Conservation (phyloP, 73 alveolate genomes). For the Symbiodinium natans region DNA sequence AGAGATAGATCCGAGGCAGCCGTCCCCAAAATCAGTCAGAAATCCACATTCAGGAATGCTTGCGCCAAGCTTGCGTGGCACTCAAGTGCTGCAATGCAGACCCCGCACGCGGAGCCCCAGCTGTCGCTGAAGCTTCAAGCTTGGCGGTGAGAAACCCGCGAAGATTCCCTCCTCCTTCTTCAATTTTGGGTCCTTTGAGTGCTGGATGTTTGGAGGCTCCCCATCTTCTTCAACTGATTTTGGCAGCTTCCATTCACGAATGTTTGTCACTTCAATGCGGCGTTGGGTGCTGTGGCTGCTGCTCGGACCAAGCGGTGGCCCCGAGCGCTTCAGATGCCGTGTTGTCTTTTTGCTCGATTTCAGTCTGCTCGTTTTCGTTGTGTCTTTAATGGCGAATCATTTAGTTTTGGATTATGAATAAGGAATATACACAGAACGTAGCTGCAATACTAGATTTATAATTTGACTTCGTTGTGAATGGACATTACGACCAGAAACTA, state of each 20-base stretch:
- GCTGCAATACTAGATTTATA: too few species aligned
- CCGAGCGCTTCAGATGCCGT: not conserved
- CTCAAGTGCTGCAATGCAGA: not conserved
- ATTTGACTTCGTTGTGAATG: too few species aligned
- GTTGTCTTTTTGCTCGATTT: too few species aligned
- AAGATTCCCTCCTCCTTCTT: too few species aligned
- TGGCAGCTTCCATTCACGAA: not conserved
- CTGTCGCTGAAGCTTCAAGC: not conserved
- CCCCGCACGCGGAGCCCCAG: not conserved
- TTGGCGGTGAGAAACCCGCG: not conserved
- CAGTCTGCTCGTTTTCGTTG: too few species aligned
- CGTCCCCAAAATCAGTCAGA: too few species aligned
- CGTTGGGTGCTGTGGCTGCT: slow-evolving; percentile 3
- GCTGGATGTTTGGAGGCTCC: not conserved
- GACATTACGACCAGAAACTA: too few species aligned
- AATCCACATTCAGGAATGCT: not conserved
- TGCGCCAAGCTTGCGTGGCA: not conserved
- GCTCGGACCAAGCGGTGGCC: not conserved
- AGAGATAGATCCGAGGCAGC: too few species aligned
- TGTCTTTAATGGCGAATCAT: too few species aligned
- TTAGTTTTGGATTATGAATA: too few species aligned
- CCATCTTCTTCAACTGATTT: not conserved
- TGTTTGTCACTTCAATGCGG: not conserved
- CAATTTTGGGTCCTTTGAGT: not conserved
- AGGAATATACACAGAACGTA: too few species aligned